These are phyloP conservation scores for Phyllosticta citriasiana DNA, from an alignment of 2,329 filamentous ascomycete species.

Conservation along the genomic window DNA sequence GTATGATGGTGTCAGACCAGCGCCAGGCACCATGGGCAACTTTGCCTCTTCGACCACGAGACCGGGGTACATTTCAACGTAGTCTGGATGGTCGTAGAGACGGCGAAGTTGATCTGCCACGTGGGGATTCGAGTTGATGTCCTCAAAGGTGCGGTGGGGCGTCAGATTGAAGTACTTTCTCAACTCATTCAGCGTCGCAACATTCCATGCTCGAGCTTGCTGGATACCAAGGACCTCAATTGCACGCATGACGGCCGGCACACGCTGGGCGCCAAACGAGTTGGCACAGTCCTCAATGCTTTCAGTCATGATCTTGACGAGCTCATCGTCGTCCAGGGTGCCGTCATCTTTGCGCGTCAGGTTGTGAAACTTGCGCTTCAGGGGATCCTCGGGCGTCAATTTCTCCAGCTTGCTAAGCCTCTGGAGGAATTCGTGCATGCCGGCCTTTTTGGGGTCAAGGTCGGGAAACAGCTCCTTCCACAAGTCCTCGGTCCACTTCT, in stretches of 20 bases:
- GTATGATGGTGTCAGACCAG: slow-evolving; percentile 65
- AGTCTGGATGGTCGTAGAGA: slow-evolving; percentile 64
- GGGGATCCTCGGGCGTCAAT: slow-evolving; percentile 54
- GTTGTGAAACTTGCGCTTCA: slow-evolving; percentile 56
- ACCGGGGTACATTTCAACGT: slow-evolving; percentile 72
- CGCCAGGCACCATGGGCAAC: slow-evolving; percentile 55
- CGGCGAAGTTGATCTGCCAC: slow-evolving; percentile 52
- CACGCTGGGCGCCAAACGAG: slow-evolving; percentile 52
- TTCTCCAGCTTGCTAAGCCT: slow-evolving; percentile 55
- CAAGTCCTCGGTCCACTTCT: slow-evolving; percentile 63
- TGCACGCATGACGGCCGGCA: slow-evolving; percentile 62
- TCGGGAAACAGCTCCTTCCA: slow-evolving; percentile 32
- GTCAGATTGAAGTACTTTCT: slow-evolving; percentile 71
- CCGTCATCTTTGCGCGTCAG: slow-evolving; percentile 57
- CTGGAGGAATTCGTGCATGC: slow-evolving; percentile 49
- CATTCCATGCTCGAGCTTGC: slow-evolving; percentile 66
- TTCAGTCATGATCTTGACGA: slow-evolving; percentile 58
- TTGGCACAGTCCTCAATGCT: slow-evolving; percentile 68
- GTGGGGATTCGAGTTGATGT: slow-evolving; percentile 68
- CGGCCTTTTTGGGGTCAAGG: slow-evolving; percentile 45
- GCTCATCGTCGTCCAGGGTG: slow-evolving; percentile 63
- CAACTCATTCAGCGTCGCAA: slow-evolving; percentile 76
- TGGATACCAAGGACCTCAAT: slow-evolving; percentile 75
- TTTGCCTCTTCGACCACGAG: slow-evolving; percentile 69
- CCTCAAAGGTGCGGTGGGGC: slow-evolving; percentile 66